A percentile compares a stretch with the other conserved stretches of the same genome.
phyloP scores from a whole-genome alignment of 176 grass and related monocot species.

The Raddia distichophylla region DNA sequence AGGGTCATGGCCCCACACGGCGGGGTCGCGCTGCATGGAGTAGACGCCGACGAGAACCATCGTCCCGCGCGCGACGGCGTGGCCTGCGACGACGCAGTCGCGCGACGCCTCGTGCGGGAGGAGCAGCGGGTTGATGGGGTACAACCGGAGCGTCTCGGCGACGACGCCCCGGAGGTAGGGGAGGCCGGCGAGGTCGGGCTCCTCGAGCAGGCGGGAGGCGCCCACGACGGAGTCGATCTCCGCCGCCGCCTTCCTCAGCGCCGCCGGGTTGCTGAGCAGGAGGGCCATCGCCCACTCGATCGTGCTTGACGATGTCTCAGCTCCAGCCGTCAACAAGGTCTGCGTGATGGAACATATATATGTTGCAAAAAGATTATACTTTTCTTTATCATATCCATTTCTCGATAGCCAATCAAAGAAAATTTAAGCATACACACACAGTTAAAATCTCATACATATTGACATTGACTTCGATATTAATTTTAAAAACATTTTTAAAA shows the following conservation, averaged over 20 bases:
- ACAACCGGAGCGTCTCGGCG: conserved; percentile 45
- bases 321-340: conserved; percentile 50
- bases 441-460: too few relatives aligned
- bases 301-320: conserved; percentile 45
- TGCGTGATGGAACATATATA: not conserved
- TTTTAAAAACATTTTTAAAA: too few relatives aligned
- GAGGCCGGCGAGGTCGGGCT: conserved; percentile 53
- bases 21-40: conserved; percentile 48
- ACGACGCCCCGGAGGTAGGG: conserved; percentile 51
- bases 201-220: conserved; percentile 32
- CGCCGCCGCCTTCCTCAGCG: not conserved
- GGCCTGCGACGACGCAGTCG: not conserved
- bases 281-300: conserved; percentile 61
- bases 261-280: conserved; percentile 41
- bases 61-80: not conserved
- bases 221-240: conserved; percentile 50
- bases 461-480: too few relatives aligned
- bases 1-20: conserved; percentile 17
- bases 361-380: not conserved
- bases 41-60: conserved; percentile 53
- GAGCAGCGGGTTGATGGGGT: conserved; percentile 20
- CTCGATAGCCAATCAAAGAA: too few relatives aligned
- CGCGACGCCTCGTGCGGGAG: conserved; percentile 36
- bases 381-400: too few relatives aligned
- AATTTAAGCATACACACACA: too few relatives aligned